A percentile compares a stretch with the other conserved stretches of the same genome.
Evolutionary conservation across 306 rosid genomes (phyloP).

Genomic region (Dalbergia cultrata): DNA sequence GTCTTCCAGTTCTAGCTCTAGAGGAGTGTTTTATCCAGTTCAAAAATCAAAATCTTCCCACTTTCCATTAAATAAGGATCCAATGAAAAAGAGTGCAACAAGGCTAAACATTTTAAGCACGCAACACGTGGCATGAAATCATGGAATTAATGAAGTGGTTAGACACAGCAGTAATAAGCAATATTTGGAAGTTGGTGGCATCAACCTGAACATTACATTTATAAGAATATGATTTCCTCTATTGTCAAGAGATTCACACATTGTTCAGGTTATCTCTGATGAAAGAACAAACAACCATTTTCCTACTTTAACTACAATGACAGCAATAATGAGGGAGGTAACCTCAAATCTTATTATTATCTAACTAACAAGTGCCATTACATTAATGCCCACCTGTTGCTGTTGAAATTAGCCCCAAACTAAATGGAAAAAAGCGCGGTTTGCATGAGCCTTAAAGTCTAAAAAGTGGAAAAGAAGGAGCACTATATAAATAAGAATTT

Average conservation of each 20-base stretch:
- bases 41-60: slow-evolving; percentile 8
- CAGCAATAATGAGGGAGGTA: slow-evolving; percentile 37
- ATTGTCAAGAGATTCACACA: background rate
- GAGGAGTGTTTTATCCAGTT: slow-evolving; percentile 11
- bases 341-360: background rate
- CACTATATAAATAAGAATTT: background rate
- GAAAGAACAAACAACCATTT: slow-evolving; percentile 14
- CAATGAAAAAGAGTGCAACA: slow-evolving; percentile 11
- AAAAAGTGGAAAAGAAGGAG: slow-evolving; percentile 11
- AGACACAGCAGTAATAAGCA: background rate
- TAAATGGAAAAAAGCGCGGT: background rate
- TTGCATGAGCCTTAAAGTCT: background rate
- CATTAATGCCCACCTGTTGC: slow-evolving; percentile 4
- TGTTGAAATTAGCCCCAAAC: slow-evolving; percentile 13
- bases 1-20: background rate
- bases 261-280: background rate
- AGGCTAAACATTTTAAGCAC: slow-evolving; percentile 1
- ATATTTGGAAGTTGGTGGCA: slow-evolving; percentile 16
- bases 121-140: slow-evolving; percentile 15
- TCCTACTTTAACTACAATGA: background rate
- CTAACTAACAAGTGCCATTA: background rate
- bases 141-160: slow-evolving; percentile 30
- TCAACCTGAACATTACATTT: background rate
- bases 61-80: slow-evolving; percentile 23
- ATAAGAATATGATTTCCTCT: slow-evolving; percentile 4